A percentile compares a stretch with the other conserved stretches of the same genome.
phyloP scores from a whole-genome alignment of 2,329 filamentous ascomycete species.

The Fusarium sp. region DNA sequence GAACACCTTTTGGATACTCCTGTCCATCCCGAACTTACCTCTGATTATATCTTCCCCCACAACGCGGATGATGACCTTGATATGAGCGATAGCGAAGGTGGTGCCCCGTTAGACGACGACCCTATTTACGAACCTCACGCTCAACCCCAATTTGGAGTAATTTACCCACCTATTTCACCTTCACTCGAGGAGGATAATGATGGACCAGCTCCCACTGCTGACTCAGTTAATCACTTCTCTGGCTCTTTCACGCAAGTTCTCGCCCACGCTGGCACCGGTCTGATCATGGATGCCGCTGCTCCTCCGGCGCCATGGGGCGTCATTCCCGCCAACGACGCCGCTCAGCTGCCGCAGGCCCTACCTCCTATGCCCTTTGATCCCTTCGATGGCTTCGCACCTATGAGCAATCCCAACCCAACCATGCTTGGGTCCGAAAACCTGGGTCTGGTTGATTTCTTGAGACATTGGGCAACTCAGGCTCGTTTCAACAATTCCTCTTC shows the following conservation, averaged over 20 bases:
- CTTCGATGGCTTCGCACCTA: conserved; percentile 30
- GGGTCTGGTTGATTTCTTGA: conserved; percentile 60
- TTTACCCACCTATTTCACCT: background rate
- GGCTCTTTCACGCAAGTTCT: conserved; percentile 18
- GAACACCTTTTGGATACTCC: conserved; percentile 11
- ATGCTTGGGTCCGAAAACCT: conserved; percentile 60
- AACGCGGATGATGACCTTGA: conserved; percentile 45
- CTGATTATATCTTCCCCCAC: conserved; percentile 23
- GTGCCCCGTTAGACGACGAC: conserved; percentile 41
- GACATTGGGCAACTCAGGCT: conserved; percentile 56
- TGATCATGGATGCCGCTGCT: conserved; percentile 31
- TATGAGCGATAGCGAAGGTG: conserved; percentile 50
- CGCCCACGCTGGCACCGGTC: conserved; percentile 10
- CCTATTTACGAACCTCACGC: conserved; percentile 10
- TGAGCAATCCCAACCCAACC: conserved; percentile 49
- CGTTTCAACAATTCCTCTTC: conserved; percentile 26
- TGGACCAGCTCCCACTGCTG: conserved; percentile 14
- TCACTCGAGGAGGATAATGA: conserved; percentile 22
- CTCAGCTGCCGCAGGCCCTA: conserved; percentile 1
- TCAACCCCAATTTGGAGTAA: background rate
- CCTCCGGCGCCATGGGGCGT: conserved; percentile 30
- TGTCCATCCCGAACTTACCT: conserved; percentile 14
- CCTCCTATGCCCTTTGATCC: conserved; percentile 1
- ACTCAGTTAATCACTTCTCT: conserved; percentile 27
- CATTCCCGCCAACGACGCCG: background rate